A percentile compares a stretch with the other conserved stretches of the same genome.
phyloP scores from a whole-genome alignment of 768 basidiomycete species.

The Butyriboletus loyo region DNA sequence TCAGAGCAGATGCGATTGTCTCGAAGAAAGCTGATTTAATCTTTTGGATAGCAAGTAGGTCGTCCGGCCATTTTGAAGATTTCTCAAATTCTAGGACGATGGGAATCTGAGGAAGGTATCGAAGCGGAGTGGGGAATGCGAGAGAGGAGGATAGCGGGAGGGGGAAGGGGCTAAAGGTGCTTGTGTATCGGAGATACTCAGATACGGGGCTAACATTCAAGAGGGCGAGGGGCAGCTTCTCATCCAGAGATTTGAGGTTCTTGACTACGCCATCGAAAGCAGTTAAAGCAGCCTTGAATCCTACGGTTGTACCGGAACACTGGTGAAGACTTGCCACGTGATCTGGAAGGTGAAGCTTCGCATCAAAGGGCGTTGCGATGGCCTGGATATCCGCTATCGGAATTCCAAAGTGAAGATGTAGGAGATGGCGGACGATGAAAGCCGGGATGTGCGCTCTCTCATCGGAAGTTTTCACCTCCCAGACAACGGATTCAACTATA shows the following conservation, averaged over 20 bases:
- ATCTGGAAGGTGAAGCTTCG: conserved; percentile 56
- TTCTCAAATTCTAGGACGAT: conserved; percentile 88
- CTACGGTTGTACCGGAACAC: conserved; percentile 38
- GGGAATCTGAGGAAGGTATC: conserved; percentile 67
- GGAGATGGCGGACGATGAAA: conserved; percentile 70
- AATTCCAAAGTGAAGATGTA: conserved; percentile 76
- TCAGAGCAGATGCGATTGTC: conserved; percentile 65
- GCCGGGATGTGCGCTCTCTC: conserved; percentile 77
- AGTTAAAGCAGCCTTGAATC: conserved; percentile 68
- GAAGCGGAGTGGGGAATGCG: conserved; percentile 54
- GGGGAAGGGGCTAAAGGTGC: conserved; percentile 77
- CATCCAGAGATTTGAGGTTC: conserved; percentile 69
- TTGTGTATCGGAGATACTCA: conserved; percentile 77
- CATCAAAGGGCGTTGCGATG: conserved; percentile 60
- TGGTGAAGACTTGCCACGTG: conserved; percentile 42
- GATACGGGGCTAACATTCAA: conserved; percentile 74
- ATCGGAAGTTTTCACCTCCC: conserved; percentile 81
- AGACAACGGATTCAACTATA: conserved; percentile 93
- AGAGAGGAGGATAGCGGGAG: conserved; percentile 51
- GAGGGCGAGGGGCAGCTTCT: conserved; percentile 71
- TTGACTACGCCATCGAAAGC: conserved; percentile 82
- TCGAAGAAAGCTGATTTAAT: conserved; percentile 93
- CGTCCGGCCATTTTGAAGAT: conserved; percentile 93
- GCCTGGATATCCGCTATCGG: conserved; percentile 46
- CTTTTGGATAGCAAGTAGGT: conserved; percentile 87